Percentiles rank a stretch among this genome's conserved stretches.
Evolutionary conservation across 2,329 filamentous ascomycete genomes (phyloP).

Genomic region (Paracoccidioides brasiliensis): DNA sequence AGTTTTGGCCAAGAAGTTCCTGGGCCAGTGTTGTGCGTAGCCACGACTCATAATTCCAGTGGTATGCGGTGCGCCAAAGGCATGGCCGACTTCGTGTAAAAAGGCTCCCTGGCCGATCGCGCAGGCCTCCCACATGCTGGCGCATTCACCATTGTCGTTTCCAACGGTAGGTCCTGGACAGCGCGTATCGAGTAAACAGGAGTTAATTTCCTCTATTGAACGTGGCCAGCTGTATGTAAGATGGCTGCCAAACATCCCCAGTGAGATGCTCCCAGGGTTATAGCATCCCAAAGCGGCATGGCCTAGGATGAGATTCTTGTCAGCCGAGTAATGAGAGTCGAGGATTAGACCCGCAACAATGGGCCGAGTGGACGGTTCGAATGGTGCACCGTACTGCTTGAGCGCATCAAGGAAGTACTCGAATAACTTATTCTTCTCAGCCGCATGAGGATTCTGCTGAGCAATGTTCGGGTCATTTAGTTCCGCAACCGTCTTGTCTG

Average conservation of each 20-base stretch:
- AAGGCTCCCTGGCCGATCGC: constrained; percentile 28
- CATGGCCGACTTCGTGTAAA: constrained; percentile 27
- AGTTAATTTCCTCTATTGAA: constrained; percentile 14
- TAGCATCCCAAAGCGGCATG: constrained; percentile 14
- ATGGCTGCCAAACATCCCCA: constrained; percentile 16
- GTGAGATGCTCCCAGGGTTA: constrained; percentile 11
- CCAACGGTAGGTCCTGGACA: constrained; percentile 27
- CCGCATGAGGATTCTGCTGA: constrained; percentile 11
- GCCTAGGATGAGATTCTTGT: constrained; percentile 12
- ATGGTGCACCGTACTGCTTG: constrained; percentile 7
- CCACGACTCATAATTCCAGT: constrained; percentile 27
- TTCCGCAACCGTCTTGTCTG: constrained; percentile 12
- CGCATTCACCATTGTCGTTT: constrained; percentile 33
- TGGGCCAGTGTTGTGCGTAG: constrained; percentile 32
- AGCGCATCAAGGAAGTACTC: constrained; percentile 11
- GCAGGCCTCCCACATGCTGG: constrained; percentile 35
- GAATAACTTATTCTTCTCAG: constrained; percentile 9
- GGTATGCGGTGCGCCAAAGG: constrained; percentile 23
- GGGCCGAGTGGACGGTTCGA: constrained; percentile 9
- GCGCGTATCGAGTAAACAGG: constrained; percentile 21
- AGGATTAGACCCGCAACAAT: constrained; percentile 14
- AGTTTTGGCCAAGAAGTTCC: constrained; percentile 28
- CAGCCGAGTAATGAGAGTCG: constrained; percentile 11
- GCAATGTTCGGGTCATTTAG: constrained; percentile 12
- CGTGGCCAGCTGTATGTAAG: constrained; percentile 16